These are phyloP conservation scores for Monilinia fructicola DNA, from an alignment of 2,329 filamentous ascomycete species.

Conservation along the genomic window DNA sequence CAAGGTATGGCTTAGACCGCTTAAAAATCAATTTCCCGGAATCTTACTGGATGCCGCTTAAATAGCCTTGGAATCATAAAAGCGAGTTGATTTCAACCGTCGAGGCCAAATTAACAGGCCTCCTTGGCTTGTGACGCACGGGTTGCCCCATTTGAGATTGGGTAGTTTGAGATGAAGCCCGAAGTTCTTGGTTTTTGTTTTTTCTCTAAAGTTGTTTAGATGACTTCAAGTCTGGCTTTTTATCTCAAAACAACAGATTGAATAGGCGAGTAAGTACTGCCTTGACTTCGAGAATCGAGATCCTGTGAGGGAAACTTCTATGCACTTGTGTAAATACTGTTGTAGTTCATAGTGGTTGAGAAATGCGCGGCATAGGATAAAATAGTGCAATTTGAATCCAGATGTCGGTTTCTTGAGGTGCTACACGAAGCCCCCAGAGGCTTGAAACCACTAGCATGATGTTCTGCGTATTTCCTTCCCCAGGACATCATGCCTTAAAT, in stretches of 20 bases:
- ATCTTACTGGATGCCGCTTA: constrained; percentile 12
- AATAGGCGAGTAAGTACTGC: background rate
- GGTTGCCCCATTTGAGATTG: constrained; percentile 17
- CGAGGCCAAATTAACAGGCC: constrained; percentile 1
- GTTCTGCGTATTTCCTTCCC: background rate
- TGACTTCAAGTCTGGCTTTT: background rate
- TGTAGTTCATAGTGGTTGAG: background rate
- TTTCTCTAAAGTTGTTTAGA: background rate
- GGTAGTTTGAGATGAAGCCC: constrained; percentile 4
- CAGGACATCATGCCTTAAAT: background rate
- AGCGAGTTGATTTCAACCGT: constrained; percentile 2
- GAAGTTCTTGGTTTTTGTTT: constrained; percentile 9
- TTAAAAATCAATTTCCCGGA: constrained; percentile 10
- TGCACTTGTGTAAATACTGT: background rate
- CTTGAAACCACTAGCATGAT: background rate
- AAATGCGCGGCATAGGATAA: background rate
- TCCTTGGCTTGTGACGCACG: constrained; percentile 16
- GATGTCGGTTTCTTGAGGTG: background rate
- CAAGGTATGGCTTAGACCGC: constrained; percentile 19
- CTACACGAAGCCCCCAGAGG: constrained; percentile 2
- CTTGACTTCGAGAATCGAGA: background rate
- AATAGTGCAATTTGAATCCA: background rate
- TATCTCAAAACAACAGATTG: background rate
- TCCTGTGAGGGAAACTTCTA: background rate
- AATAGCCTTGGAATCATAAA: constrained; percentile 11